Evolutionary conservation across 768 basidiomycete genomes (phyloP), one percentile per base, ranked within the genome.

Genomic region (Tylopilus sp.): DNA sequence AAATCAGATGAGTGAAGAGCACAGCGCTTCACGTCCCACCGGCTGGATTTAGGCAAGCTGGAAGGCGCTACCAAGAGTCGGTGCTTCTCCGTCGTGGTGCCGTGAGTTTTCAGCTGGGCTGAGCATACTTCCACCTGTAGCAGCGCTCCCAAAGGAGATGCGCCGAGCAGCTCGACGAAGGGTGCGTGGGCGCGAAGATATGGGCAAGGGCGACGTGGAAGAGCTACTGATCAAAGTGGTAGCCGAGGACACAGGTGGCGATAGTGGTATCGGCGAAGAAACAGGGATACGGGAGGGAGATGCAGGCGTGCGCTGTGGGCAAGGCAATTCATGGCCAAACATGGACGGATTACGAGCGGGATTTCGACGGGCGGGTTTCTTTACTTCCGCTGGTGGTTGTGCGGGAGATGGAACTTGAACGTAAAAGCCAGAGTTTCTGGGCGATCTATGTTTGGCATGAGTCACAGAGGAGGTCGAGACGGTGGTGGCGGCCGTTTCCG

Each of bases 41-140:
- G 21, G 33, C 42, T 18, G 48, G 47, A 42, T 28, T 75, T 58
- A 85, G 13, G 71, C 75, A 67, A 86, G 68, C 57, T 86, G 83
- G 65, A 91, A 88, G 23, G 88, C 88, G 61, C 86, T 89, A 25
- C 79, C 88, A 44, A 91, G 66, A 50, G 71, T 71, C 40, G 66
- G 53, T 23, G 71, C 67, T 50, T 68, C 68, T 47, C 71, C 68
- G 7, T 66, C 67, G 6, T 57, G 70, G 55, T 22, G 40, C n/a
- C 40, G 48, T 31, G 51, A n/a, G 15, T 33, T 58, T 48, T 45
- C 74, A 69, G 18, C 70, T 63, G 51, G 74, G 75, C 23, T 75
- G 71, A 26, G 65, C 60, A 15, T 72, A 67, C 10, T 73, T 26
- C 56, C 56, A 6, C 49, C 58, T 51, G 36, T 15, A 22, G 65